Evolutionary conservation across 2,329 filamentous ascomycete species (phyloP), one percentile per base, ranked within the genome.

Genomic region (Aspergillus pseudotamarii): DNA sequence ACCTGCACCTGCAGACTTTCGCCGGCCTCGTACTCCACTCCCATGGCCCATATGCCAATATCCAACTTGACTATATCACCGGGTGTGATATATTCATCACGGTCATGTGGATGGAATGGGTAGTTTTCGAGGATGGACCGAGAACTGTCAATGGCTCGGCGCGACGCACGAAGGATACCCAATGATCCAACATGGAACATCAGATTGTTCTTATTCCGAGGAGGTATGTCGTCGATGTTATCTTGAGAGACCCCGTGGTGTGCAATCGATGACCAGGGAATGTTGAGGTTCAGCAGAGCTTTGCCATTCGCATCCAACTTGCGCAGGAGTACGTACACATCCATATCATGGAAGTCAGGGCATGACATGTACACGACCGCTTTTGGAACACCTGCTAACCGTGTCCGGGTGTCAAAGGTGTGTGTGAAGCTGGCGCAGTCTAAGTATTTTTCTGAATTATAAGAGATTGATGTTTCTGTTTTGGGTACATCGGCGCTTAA

Each of bases 281-380:
- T 41, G 16, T 41, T 41, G 38, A 41, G 38, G 16, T 41, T 41
- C 38, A 41, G 16, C 38, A 41, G 38, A n/a, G 38, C 38, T 41
- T 41, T 41, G 6, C 38, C 38, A 41, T 41, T n/a, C 16, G 38
- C 38, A 41, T 41, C 38, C 38, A 41, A 6, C 19, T 41, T 41
- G 19, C 38, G 38, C 19, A 41, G 9, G 3, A 41, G 16, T 2
- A 41, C 38, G 2, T 41, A 41, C 16, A 41, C 38, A 3, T 41
- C 38, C 38, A 41, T 46, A 32, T 65, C 64, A 23, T 65, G 54
- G 16, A 61, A 57, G n/a, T 63, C 61, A 6, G 62, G 61, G 28
- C 64, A 65, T 9, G 54, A 59, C 61, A 65, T 63, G 41, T 65
- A 65, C 11, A 65, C 48, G 2, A 64, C 56, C 4, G 64, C 64